These are phyloP conservation scores for Seminavis robusta DNA, from an alignment of 108 stramenopile genomes.

Conservation along the genomic window DNA sequence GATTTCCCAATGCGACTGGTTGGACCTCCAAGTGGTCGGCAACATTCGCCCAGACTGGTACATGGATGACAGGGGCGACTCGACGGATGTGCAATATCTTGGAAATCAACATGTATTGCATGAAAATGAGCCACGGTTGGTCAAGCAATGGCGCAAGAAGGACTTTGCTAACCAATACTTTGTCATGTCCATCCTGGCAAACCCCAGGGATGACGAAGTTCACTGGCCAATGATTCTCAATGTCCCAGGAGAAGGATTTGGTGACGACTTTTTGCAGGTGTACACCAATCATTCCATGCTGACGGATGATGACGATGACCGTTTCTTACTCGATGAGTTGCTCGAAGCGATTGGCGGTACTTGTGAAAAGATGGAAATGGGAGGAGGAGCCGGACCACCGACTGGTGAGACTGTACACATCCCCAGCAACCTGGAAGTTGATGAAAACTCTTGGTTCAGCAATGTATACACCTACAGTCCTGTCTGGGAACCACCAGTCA, in stretches of 20 bases:
- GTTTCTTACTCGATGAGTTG: conserved; percentile 28
- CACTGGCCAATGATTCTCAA: conserved; percentile 43
- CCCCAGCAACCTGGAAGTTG: conserved; percentile 46
- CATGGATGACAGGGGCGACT: conserved; percentile 37
- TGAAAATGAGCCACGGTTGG: conserved; percentile 23
- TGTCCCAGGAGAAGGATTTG: conserved; percentile 49
- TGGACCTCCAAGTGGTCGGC: conserved; percentile 35
- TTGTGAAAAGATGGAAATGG: background rate
- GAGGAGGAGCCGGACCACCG: conserved; percentile 24
- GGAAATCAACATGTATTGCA: conserved; percentile 53
- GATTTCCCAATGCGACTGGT: conserved; percentile 25
- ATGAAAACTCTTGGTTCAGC: conserved; percentile 29
- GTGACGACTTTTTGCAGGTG: conserved; percentile 38
- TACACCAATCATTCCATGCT: conserved; percentile 31
- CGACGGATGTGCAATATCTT: conserved; percentile 43
- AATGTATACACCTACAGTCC: conserved; percentile 46
- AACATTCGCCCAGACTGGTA: conserved; percentile 55
- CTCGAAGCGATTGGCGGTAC: conserved; percentile 22
- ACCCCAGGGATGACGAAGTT: conserved; percentile 19
- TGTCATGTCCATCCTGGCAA: conserved; percentile 31
- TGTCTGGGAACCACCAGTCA: conserved; percentile 29
- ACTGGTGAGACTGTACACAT: conserved; percentile 22
- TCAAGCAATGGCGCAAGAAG: conserved; percentile 56
- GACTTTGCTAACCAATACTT: conserved; percentile 54
- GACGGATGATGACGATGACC: conserved; percentile 17